Conservation (phyloP, 1,284 basidiomycete species). For the Pascua guehoae region DNA sequence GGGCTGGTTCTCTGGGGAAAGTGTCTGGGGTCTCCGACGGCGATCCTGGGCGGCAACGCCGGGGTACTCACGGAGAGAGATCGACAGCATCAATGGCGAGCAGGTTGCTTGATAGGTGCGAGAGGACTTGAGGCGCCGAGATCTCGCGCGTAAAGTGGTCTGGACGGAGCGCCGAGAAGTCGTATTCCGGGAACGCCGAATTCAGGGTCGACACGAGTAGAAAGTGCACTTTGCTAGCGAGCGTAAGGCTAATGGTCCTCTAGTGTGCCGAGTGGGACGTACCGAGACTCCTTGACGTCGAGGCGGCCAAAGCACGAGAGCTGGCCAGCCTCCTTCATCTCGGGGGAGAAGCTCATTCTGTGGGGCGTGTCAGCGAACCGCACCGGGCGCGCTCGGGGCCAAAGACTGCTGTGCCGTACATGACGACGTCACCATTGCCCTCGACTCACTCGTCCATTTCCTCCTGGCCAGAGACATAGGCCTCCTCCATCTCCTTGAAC, state of each 20-base stretch:
- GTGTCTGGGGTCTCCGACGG: too few species aligned
- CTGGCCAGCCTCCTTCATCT: conserved; percentile 47
- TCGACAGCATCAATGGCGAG: conserved; percentile 25
- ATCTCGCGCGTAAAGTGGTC: conserved; percentile 83
- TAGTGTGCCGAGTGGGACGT: conserved; percentile 17
- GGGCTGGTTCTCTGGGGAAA: too few species aligned
- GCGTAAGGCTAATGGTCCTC: conserved; percentile 1
- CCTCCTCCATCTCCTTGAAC: conserved; percentile 83
- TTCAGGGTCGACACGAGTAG: conserved; percentile 95
- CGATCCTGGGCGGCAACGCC: neutral
- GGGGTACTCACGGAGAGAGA: conserved; percentile 26
- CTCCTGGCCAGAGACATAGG: conserved; percentile 57
- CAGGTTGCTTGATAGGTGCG: conserved; percentile 30
- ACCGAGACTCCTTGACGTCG: conserved; percentile 48
- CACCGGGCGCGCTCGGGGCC: neutral
- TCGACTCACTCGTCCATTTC: conserved; percentile 48
- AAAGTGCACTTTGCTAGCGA: conserved; percentile 48
- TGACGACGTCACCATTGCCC: neutral
- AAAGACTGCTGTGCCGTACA: too few species aligned
- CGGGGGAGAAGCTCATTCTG: conserved; percentile 49
- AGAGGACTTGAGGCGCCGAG: conserved; percentile 56
- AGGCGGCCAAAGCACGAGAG: conserved; percentile 48
- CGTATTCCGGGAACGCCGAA: conserved; percentile 94
- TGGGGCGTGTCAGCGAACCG: neutral
- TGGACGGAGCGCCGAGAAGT: conserved; percentile 89